Evolutionary conservation across 179 eudicot genomes (phyloP), one percentile per base, ranked within the genome.

Genomic region (Patellifolia procumbens): DNA sequence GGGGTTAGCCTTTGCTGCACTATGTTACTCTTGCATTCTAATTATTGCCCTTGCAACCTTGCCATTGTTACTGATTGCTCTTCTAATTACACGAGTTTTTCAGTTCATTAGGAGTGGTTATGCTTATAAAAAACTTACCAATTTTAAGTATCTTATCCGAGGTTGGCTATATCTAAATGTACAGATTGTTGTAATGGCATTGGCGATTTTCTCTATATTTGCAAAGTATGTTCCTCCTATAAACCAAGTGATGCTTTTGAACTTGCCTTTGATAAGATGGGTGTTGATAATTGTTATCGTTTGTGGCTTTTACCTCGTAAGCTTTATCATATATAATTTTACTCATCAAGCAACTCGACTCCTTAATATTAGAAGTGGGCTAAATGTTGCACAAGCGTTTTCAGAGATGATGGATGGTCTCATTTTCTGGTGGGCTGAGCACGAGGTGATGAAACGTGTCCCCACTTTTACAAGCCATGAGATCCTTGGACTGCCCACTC

Each of bases 361-460:
- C 26, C 20, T 29, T 19, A 15, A 52, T 39, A 35, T 19, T 5
- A 37, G 28, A 13, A 16, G n/a, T n/a, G n/a, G 45, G 22, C 28
- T 26, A 6, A 43, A 13, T 55, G 28, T 65, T 32, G 5, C 70
- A 4, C 73, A 78, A 53, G 42, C 73, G 0, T 4, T 43, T 72
- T 55, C 73, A n/a, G 81, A 78, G 73, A 53, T 78, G 20, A n/a
- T 55, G 9, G 68, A 74, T 3, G 34, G 77, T 65, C 48, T 72
- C 5, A 35, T 78, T 7, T 1, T 53, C 16, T 55, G 71, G 59
- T 78, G 77, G 81, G 72, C 68, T 0, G 35, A 56, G 26, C 4
- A 8, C 15, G 59, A 64, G 39, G 68, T 78, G 35, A 78, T 52
- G 37, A 65, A 55, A 31, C 43, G 45, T 15, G 67, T 78, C 12